Evolutionary conservation across 139 green algal genomes (phyloP).

Genomic region (Closterium sp.): DNA sequence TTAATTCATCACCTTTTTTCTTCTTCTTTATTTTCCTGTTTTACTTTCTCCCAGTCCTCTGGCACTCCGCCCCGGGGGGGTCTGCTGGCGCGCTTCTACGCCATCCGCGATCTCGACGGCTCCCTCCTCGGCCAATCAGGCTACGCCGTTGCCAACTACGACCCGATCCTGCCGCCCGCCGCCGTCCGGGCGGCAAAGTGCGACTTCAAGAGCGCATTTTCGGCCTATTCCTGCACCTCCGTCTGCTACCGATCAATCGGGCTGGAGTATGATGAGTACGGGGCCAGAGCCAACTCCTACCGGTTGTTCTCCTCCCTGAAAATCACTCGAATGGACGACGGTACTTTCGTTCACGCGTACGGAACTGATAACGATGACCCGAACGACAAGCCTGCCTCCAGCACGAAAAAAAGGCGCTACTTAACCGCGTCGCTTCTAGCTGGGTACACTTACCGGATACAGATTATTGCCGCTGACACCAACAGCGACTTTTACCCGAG

Average conservation of each 20-base stretch:
- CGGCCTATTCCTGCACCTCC: too few species aligned
- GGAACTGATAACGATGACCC: not conserved
- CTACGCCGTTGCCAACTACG: conserved; percentile 19
- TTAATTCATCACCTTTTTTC: not conserved
- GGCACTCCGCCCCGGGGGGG: not conserved
- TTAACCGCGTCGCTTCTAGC: not conserved
- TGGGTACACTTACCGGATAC: not conserved
- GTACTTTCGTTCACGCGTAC: not conserved
- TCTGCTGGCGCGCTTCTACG: not conserved
- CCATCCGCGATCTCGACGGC: conserved; percentile 16
- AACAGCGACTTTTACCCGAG: not conserved
- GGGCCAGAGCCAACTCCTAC: too few species aligned
- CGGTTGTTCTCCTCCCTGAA: not conserved
- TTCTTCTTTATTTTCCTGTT: too few species aligned
- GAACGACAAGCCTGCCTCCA: too few species aligned
- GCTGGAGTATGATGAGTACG: too few species aligned
- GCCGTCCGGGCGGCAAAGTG: not conserved
- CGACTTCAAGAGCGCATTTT: not conserved
- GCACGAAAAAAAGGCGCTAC: too few species aligned
- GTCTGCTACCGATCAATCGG: too few species aligned
- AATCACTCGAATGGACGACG: not conserved
- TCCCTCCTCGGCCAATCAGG: conserved; percentile 8
- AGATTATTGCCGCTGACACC: not conserved
- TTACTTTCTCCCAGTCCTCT: not conserved
- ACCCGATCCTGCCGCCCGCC: conserved; percentile 12